A percentile compares a stretch with the other conserved stretches of the same genome.
phyloP scores from a whole-genome alignment of 2,329 filamentous ascomycete genomes.

The Pseudogymnoascus sp. region DNA sequence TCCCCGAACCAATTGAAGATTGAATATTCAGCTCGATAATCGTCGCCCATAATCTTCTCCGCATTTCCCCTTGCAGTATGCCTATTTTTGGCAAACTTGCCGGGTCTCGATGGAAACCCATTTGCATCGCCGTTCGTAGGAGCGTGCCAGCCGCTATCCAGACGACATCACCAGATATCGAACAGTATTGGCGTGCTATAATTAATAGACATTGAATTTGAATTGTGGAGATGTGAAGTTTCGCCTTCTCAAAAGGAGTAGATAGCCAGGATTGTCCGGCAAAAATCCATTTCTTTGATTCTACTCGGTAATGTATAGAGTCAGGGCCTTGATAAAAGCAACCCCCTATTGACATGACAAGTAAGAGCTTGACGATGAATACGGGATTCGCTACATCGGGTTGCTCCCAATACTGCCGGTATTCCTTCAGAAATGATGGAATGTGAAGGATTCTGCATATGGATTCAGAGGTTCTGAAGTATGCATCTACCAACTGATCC shows the following conservation, averaged over 20 bases:
- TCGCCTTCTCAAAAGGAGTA: conserved; percentile 37
- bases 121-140: conserved; percentile 45
- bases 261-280: conserved; percentile 20
- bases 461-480: conserved; percentile 35
- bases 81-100: conserved; percentile 39
- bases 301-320: conserved; percentile 7
- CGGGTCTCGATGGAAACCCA: conserved; percentile 51
- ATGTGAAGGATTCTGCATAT: conserved; percentile 38
- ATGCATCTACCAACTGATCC: conserved; percentile 32
- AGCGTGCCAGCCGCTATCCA: conserved; percentile 44
- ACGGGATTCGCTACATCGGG: conserved; percentile 13
- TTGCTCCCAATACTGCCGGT: conserved; percentile 32
- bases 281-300: conserved; percentile 20
- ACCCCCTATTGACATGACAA: conserved; percentile 21
- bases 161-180: conserved; percentile 40
- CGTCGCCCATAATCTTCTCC: conserved; percentile 47
- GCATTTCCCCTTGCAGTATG: conserved; percentile 41
- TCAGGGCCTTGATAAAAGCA: conserved; percentile 17
- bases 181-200: conserved; percentile 39
- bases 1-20: conserved; percentile 41
- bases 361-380: conserved; percentile 19
- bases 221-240: conserved; percentile 39
- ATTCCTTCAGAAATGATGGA: conserved; percentile 38
- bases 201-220: conserved; percentile 45
- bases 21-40: conserved; percentile 47